phyloP scores from a whole-genome alignment of 2,329 filamentous ascomycete genomes.

The Paraphoma chrysanthemicola region DNA sequence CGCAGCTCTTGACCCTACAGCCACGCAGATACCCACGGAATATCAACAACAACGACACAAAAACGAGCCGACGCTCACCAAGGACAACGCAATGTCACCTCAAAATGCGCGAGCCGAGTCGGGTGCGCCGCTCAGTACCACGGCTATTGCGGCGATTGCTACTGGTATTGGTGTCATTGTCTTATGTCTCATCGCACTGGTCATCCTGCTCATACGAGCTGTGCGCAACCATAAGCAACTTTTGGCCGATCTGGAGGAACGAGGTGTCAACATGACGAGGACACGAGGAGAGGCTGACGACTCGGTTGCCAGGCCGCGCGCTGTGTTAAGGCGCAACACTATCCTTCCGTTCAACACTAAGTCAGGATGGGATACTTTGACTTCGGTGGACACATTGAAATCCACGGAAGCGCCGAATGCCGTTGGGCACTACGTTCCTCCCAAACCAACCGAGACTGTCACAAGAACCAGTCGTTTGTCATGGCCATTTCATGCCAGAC shows the following conservation, averaged over 20 bases:
- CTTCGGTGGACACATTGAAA: constrained; percentile 48
- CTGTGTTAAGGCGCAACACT: constrained; percentile 39
- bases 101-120: background rate
- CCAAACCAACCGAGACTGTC: constrained; percentile 26
- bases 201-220: constrained; percentile 36
- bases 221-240: constrained; percentile 36
- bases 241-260: constrained; percentile 41
- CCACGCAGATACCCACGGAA: too few relatives aligned
- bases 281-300: constrained; percentile 24
- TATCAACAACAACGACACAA: too few relatives aligned
- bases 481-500: constrained; percentile 39
- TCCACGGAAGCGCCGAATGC: constrained; percentile 17
- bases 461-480: constrained; percentile 32
- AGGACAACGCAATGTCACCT: background rate
- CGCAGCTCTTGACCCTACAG: background rate
- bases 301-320: constrained; percentile 34
- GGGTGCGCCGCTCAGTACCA: constrained; percentile 27
- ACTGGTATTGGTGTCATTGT: constrained; percentile 35
- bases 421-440: constrained; percentile 28
- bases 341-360: constrained; percentile 44
- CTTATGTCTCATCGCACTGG: constrained; percentile 29
- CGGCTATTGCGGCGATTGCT: constrained; percentile 30
- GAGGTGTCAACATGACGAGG: constrained; percentile 36
- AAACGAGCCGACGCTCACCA: too few relatives aligned
- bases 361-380: constrained; percentile 51